phyloP scores from a whole-genome alignment of 2,329 filamentous ascomycete genomes.

The Xylaria sp. region DNA sequence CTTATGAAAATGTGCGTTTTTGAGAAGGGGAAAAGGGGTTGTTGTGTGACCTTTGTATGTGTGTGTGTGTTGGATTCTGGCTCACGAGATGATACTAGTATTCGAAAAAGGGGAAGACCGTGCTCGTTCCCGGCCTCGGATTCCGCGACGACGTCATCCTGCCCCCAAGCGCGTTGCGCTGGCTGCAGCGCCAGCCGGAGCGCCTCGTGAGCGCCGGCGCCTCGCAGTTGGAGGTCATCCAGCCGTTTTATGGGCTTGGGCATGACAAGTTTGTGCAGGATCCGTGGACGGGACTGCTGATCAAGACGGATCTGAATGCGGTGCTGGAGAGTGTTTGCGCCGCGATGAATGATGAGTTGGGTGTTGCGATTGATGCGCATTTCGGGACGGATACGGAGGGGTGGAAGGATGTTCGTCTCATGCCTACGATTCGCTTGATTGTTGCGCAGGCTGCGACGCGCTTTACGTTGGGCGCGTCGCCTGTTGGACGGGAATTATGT shows the following conservation, averaged over 20 bases:
- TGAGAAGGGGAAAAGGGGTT: background rate
- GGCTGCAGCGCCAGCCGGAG: constrained; percentile 38
- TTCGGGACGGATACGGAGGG: constrained; percentile 33
- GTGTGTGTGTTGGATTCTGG: background rate
- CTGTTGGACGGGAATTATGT: constrained; percentile 31
- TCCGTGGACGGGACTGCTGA: constrained; percentile 27
- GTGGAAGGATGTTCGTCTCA: constrained; percentile 34
- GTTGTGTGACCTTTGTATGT: background rate
- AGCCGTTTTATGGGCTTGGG: constrained; percentile 36
- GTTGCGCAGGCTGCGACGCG: constrained; percentile 26
- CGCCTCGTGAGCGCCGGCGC: constrained; percentile 31
- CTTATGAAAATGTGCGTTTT: constrained; percentile 22
- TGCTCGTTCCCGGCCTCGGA: constrained; percentile 38
- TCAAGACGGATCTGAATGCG: constrained; percentile 35
- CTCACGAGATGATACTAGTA: constrained; percentile 32
- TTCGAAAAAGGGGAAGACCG: constrained; percentile 37
- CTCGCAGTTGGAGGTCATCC: constrained; percentile 37
- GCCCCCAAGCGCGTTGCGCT: constrained; percentile 37
- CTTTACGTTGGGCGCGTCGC: constrained; percentile 25
- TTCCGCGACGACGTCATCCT: constrained; percentile 39
- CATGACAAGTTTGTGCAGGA: constrained; percentile 26
- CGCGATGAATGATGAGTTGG: constrained; percentile 34
- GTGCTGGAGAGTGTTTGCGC: constrained; percentile 33
- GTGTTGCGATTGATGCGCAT: constrained; percentile 31
- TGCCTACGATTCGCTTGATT: constrained; percentile 26